A percentile compares a stretch with the other conserved stretches of the same genome.
Evolutionary conservation across 2,329 filamentous ascomycete species (phyloP).

Genomic region (Eutypella sp.): DNA sequence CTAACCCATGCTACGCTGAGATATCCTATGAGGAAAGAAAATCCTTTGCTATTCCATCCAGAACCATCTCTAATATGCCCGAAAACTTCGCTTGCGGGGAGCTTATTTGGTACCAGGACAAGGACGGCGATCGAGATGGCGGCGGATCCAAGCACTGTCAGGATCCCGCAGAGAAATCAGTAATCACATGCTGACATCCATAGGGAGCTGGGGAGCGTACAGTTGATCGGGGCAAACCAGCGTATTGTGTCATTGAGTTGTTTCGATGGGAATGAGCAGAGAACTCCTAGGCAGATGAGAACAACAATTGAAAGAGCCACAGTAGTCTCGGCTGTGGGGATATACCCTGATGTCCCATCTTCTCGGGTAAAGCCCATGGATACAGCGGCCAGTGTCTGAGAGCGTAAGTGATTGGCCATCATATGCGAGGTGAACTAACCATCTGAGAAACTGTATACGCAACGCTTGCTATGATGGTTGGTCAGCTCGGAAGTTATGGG

Average conservation of each 20-base stretch:
- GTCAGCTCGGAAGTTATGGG: neutral
- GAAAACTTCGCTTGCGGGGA: slow-evolving; percentile 55
- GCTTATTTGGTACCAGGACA: slow-evolving; percentile 53
- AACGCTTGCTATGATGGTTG: slow-evolving; percentile 25
- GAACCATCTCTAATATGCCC: slow-evolving; percentile 56
- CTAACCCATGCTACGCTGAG: slow-evolving; percentile 46
- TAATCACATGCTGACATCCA: neutral
- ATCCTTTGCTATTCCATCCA: slow-evolving; percentile 55
- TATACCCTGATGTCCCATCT: slow-evolving; percentile 46
- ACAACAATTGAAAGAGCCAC: slow-evolving; percentile 53
- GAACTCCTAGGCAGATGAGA: slow-evolving; percentile 49
- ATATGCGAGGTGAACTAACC: slow-evolving; percentile 29
- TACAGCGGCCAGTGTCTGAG: slow-evolving; percentile 42
- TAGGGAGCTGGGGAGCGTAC: slow-evolving; percentile 28
- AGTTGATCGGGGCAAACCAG: slow-evolving; percentile 64
- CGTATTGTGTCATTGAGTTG: slow-evolving; percentile 54
- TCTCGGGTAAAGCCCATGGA: slow-evolving; percentile 56
- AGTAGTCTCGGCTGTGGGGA: slow-evolving; percentile 54
- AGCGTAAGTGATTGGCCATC: neutral
- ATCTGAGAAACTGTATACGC: slow-evolving; percentile 61
- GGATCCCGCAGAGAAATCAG: neutral
- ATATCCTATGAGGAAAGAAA: slow-evolving; percentile 57
- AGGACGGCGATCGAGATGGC: slow-evolving; percentile 55
- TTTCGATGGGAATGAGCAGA: slow-evolving; percentile 59
- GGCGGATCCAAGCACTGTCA: slow-evolving; percentile 50